Evolutionary conservation across 148 eudicot species (phyloP), one percentile per base, ranked within the genome.

Genomic region (Selenicereus undatus): DNA sequence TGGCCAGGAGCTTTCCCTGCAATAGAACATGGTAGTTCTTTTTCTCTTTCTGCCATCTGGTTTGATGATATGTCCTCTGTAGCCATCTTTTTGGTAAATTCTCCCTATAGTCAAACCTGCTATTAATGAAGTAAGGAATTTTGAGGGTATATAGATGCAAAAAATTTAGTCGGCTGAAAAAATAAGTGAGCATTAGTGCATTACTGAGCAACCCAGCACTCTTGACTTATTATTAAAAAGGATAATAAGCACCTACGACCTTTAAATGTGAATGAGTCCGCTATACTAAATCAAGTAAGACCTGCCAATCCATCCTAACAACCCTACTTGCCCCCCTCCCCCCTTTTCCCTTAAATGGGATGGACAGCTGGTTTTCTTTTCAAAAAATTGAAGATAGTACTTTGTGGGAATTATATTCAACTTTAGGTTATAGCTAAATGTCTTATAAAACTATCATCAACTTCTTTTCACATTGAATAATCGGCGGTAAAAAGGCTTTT

Each of bases 201-300:
- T 21, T n/a, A 4, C 12, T 26, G 30, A 27, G 32, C 13, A 9
- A 66, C 30, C 26, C 0, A 2, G 7, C 26, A 64, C 17, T 27
- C n/a, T 8, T 18, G 16, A 50, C 13, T 16, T 24, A 29, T 16
- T 24, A 29, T 5, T 17, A 75, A 26, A 75, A 74, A 0, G 11
- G 5, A 27, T n/a, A 56, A 26, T 39, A 80, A 8, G 35, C 36
- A 66, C 70, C 83, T 74, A 75, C 83, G 35, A 56, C 65, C 48
- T 60, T 45, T 30, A 45, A 81, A 32, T 64, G 4, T 52, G 73
- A 74, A 74, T 50, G 65, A 81, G 83, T 81, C 83, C 78, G 48
- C 43, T 42, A 13, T 26, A 27, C 14, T 65, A 75, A 75, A 45
- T 45, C 48, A 18, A 8, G 14, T 27, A 22, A 11, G 66, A 30